These are phyloP conservation scores for Paramecium sexaurelia DNA, from an alignment of 73 alveolate species.

Conservation along the genomic window DNA sequence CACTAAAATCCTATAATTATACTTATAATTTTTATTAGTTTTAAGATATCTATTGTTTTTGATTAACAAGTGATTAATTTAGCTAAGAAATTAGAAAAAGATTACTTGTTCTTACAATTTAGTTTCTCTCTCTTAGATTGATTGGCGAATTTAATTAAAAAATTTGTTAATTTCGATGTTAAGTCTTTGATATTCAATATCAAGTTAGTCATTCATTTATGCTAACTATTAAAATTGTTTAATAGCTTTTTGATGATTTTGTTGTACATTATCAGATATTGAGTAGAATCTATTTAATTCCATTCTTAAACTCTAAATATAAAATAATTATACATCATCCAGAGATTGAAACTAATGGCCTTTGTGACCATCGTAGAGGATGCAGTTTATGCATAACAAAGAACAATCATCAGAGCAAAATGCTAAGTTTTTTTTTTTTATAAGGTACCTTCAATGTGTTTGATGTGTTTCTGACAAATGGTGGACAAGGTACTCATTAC, in stretches of 20 bases:
- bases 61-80: neutral
- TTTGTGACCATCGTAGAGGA: slow-evolving; percentile 82
- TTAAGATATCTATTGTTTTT: neutral
- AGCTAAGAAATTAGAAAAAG: neutral
- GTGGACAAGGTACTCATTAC: slow-evolving; percentile 3
- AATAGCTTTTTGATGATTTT: neutral
- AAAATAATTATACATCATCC: slow-evolving; percentile 43
- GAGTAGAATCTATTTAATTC: neutral
- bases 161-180: neutral
- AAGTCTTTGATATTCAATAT: neutral
- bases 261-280: neutral
- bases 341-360: slow-evolving; percentile 74
- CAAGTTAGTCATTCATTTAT: neutral
- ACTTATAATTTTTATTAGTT: neutral
- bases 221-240: neutral
- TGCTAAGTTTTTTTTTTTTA: slow-evolving; percentile 72
- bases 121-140: neutral
- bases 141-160: neutral
- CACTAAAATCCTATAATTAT: neutral
- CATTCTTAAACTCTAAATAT: neutral
- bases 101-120: neutral
- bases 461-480: slow-evolving; percentile 49
- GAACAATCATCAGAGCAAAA: slow-evolving; percentile 75
- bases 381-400: slow-evolving; percentile 84
- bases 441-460: slow-evolving; percentile 42